phyloP scores from a whole-genome alignment of 1,284 basidiomycete genomes.

The Apiotrichum sp. region DNA sequence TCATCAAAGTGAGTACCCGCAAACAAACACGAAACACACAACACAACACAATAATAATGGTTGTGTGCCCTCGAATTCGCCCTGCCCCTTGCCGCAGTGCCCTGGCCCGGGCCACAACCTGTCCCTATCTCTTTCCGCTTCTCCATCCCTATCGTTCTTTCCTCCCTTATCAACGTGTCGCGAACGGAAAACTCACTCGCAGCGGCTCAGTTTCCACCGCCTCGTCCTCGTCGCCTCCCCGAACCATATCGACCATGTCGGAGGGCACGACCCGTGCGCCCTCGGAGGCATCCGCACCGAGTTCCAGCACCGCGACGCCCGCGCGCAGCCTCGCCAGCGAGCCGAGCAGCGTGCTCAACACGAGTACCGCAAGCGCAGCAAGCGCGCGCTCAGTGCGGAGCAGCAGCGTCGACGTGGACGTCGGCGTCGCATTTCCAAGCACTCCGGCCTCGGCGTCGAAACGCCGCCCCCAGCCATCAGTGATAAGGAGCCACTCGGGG shows the following conservation, averaged over 20 bases:
- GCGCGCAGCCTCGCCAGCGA: background rate
- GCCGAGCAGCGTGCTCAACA: background rate
- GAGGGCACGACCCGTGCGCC: background rate
- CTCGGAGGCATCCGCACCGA: background rate
- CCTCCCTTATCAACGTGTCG: no score
- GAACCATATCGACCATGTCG: background rate
- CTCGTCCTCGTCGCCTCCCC: background rate
- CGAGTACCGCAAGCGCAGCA: background rate
- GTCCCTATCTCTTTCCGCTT: no score
- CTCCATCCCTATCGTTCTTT: no score
- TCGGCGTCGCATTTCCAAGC: background rate
- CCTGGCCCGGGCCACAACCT: no score
- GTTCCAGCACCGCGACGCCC: background rate
- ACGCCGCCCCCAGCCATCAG: constrained; percentile 20
- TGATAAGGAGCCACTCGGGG: constrained; percentile 19
- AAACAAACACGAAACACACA: no score
- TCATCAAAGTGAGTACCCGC: no score
- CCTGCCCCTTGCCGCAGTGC: no score
- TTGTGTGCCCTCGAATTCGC: no score
- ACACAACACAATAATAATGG: no score
- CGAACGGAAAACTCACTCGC: background rate
- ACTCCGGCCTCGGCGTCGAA: background rate
- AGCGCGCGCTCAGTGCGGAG: background rate
- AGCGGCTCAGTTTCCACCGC: background rate
- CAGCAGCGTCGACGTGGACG: background rate